Conservation (phyloP, 2,329 filamentous ascomycete genomes). For the Westerdykella ornata region DNA sequence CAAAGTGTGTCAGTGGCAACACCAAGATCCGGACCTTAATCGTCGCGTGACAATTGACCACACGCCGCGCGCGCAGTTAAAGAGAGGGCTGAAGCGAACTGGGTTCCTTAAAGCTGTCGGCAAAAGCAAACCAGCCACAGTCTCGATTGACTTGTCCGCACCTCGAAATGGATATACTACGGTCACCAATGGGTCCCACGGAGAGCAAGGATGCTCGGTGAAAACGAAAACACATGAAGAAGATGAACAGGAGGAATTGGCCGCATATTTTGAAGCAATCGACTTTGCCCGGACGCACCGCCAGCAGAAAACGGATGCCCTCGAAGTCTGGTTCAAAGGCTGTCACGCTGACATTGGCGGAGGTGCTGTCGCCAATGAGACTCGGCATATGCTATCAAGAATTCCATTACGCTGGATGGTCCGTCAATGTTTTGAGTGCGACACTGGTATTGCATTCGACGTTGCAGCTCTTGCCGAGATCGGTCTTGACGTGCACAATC, state of each 20-base stretch:
- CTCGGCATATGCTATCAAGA: conserved; percentile 40
- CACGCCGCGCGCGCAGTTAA: conserved; percentile 5
- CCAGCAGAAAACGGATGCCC: conserved; percentile 19
- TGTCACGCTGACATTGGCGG: conserved; percentile 41
- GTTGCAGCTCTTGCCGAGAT: conserved; percentile 36
- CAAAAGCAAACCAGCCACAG: conserved; percentile 1
- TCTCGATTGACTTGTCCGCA: too few species aligned
- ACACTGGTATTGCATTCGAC: conserved; percentile 43
- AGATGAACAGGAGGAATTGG: conserved; percentile 8
- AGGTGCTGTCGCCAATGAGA: conserved; percentile 39
- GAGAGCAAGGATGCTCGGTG: neutral
- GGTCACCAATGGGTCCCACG: too few species aligned
- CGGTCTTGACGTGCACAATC: conserved; percentile 39
- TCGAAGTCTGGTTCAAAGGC: conserved; percentile 42
- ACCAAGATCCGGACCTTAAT: conserved; percentile 17
- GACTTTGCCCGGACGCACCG: conserved; percentile 10
- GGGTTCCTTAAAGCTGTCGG: neutral
- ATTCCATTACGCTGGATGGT: conserved; percentile 47
- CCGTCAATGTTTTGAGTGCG: conserved; percentile 43
- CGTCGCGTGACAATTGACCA: conserved; percentile 6
- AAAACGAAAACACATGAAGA: neutral
- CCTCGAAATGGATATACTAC: too few species aligned
- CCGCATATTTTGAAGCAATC: conserved; percentile 12
- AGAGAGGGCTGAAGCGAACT: neutral
- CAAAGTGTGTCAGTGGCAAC: conserved; percentile 37